Conservation (phyloP, 768 basidiomycete genomes). For the Terana coerulea region DNA sequence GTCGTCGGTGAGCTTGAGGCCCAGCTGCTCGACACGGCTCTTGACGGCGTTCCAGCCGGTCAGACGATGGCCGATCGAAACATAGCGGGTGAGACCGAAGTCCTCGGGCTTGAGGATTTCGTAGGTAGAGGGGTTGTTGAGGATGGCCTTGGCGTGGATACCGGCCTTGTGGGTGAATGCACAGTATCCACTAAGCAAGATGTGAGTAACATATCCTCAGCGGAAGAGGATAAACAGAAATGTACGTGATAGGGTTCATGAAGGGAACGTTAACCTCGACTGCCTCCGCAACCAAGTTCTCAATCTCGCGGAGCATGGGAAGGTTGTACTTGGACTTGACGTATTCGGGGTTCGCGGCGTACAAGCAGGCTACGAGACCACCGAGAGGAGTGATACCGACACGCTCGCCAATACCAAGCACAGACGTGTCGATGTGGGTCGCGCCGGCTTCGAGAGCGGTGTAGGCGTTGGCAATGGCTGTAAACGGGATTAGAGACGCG, state of each 20-base stretch:
- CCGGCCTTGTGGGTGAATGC: slow-evolving; percentile 99
- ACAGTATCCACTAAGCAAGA: slow-evolving; percentile 83
- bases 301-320: slow-evolving; percentile 94
- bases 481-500: neutral
- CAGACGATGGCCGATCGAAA: slow-evolving; percentile 94
- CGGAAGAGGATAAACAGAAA: slow-evolving; percentile 12
- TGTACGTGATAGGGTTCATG: slow-evolving; percentile 90
- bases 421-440: slow-evolving; percentile 97
- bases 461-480: slow-evolving; percentile 97
- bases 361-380: slow-evolving; percentile 93
- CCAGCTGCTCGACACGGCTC: slow-evolving; percentile 96
- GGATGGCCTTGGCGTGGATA: slow-evolving; percentile 99
- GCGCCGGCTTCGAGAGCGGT: slow-evolving; percentile 98
- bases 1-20: slow-evolving; percentile 84
- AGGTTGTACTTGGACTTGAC: slow-evolving; percentile 99
- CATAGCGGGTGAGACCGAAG: slow-evolving; percentile 96
- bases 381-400: slow-evolving; percentile 99
- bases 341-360: slow-evolving; percentile 96
- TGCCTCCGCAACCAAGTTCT: slow-evolving; percentile 97
- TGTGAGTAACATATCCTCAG: neutral
- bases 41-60: slow-evolving; percentile 99
- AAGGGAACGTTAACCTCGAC: slow-evolving; percentile 98
- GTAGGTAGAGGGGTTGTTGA: slow-evolving; percentile 98
- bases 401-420: slow-evolving; percentile 97
- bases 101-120: slow-evolving; percentile 99